Base-by-base conservation (phyloP, 176 grass and related monocot genomes). In the Elymus sibiricus region DNA sequence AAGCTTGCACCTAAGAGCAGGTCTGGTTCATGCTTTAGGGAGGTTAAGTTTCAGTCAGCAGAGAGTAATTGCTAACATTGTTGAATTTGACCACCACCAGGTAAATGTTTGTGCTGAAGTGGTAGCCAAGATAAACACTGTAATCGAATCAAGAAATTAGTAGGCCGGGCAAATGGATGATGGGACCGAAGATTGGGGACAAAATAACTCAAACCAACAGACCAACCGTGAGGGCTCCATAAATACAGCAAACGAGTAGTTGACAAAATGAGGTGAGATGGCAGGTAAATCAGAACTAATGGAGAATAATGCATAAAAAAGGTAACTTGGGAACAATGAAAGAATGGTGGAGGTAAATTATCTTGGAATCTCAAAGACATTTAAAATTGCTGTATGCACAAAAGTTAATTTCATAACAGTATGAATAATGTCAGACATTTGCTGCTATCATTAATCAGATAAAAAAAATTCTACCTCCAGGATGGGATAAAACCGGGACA, bases 401-500 rank as follows among this genome's bases (percentile, higher is more conserved):
- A 81, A 56, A 17, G 11, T 60, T n/a, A n/a, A 83, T 66, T 55
- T 19, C 72, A 43, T 43, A 43, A 43, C 10, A 43, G 40, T 43
- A 40, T 2, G 39, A 40, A 40, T 40, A 40, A 40, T 43, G 9
- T 43, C 40, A 43, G 7, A 11, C 40, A 43, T 43, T 43, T 43
- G 40, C 9, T 43, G 10, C 40, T 43, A 43, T 43, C 40, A 43
- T 43, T 74, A 40, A 85, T 42, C 9, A 64, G 5, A 81, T 6
- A 66, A 7, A 85, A 7, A 7, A 47, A n/a, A 59, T 64, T 73
- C 13, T 70, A 97, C 95, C 95, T 94, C 95, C 27, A 94, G 87
- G 61, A 97, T 53, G 74, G 92, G 95, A 90, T 97, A 94, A 97
- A 97, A 97, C 22, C 84, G 76, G 63, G 92, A 97, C 15, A 92